phyloP scores from a whole-genome alignment of 768 basidiomycete genomes.

The Suillus placidus region DNA sequence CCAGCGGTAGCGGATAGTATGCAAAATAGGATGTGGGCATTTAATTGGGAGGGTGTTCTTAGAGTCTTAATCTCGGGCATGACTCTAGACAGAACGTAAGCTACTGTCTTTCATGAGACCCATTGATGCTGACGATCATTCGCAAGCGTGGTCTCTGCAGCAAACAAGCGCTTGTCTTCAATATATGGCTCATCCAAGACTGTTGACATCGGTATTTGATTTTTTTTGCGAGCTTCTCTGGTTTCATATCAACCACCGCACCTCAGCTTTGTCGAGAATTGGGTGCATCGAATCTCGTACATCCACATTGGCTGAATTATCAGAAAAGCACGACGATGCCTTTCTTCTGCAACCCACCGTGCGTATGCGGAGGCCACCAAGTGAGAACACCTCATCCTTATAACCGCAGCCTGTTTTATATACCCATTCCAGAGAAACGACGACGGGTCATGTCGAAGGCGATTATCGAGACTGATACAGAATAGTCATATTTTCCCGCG shows the following conservation, averaged over 20 bases:
- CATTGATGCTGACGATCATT: conserved; percentile 11
- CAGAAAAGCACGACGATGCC: background rate
- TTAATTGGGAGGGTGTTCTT: conserved; percentile 68
- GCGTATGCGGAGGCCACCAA: conserved; percentile 8
- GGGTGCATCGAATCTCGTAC: background rate
- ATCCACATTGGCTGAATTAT: background rate
- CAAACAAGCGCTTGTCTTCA: conserved; percentile 31
- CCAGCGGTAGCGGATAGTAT: conserved; percentile 58
- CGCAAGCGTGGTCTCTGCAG: conserved; percentile 26
- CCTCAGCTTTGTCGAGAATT: background rate
- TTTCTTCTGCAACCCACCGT: conserved; percentile 11
- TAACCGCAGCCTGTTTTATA: background rate
- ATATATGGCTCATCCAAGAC: conserved; percentile 30
- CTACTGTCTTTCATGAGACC: conserved; percentile 9
- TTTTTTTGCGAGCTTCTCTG: background rate
- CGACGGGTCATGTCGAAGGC: conserved; percentile 1
- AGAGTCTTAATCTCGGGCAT: conserved; percentile 50
- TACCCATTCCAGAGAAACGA: background rate
- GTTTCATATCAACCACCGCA: background rate
- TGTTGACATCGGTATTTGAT: conserved; percentile 5
- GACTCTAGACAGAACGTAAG: conserved; percentile 32
- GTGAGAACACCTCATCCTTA: background rate
- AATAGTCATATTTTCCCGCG: background rate
- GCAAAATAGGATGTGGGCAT: conserved; percentile 64
- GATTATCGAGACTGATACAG: conserved; percentile 4